Base-by-base conservation (phyloP, 371 early-diverging fungal genomes). In the Rhizopus delemar region DNA sequence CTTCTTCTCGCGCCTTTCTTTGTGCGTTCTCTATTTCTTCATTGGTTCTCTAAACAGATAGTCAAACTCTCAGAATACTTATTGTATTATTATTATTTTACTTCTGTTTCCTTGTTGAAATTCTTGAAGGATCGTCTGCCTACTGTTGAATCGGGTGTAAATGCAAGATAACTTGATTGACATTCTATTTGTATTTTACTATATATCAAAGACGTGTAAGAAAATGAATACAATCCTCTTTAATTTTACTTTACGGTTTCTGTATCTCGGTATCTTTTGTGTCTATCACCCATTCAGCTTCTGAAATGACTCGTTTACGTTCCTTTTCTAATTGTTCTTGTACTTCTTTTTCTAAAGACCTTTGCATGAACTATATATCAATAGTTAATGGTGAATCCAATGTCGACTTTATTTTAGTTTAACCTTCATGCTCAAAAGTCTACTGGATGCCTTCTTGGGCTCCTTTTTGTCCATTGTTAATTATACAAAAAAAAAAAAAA, bases 201-300 rank as follows among this genome's bases (percentile, higher is more conserved):
- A 66, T 56, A 8, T 51, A 11, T 15, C 22, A 22, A 22, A 22
- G 22, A 22, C 22, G 5, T 35, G 29, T 41, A 48, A 45, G 6
- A 28, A 31, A 53, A 12, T 45, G 12, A 31, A 15, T 6, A 31
- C 28, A 28, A 29, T 13, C 39, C 8, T 7, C 16, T 41, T 33
- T 5, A 28, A 7, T 43, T 32, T 4, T n/a, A 11, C 55, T 72
- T 51, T 80, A 83, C 84, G 81, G 76, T 52, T 83, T 83, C 31
- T 77, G 74, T 13, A 69, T 56, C 33, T 78, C 74, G 0, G 56
- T 62, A 15, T 60, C 53, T 45, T 78, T 71, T n/a, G 69, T 75
- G 45, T 83, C 81, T 8, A 83, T 41, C 0, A 75, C 71, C 84
- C 84, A 83, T 56, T 83, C 81, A 5, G 84, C 80, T 62, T 83